Base-by-base conservation (phyloP, 495 filamentous ascomycete genomes). In the Chlorociboria aeruginascens region DNA sequence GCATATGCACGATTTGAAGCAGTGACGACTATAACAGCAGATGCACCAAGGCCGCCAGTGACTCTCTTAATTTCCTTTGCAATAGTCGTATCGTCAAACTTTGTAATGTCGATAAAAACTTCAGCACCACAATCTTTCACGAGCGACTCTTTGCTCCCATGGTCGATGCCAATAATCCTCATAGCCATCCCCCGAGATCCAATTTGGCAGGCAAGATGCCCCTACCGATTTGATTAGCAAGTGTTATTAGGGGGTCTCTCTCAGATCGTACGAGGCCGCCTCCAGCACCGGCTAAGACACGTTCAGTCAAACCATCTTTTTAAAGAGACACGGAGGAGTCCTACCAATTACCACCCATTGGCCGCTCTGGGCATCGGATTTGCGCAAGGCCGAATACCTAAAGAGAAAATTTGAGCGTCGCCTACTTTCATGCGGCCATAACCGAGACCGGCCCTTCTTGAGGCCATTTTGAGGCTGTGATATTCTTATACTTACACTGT, bases 141-240 rank as follows among this genome's bases (percentile, higher is more conserved):
- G n/a, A 82, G 54, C 2, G 71, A 63, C 48, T 76, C 70, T 57
- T 86, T 86, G 45, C 66, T 70, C 40, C 77, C 74, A 54, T 73
- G 66, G 61, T 86, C 83, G 58, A 86, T 74, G 20, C 78, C 81
- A 46, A 86, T 79, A 28, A 85, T 78, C 14, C 83, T 72, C 13
- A 79, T 61, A 3, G 73, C 78, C 74, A 86, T 84, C 3, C 74
- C 82, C 1, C 65, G 61, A 36, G 44, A 42, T 8, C 77, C 81
- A 20, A 85, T 69, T 50, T 85, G 80, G n/a, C 72, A 69, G 2
- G 74, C 78, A n/a, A 83, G 58, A 61, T 82, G 76, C 46, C 81
- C 46, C 49, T 52, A 17, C 3, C 11, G 7, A 17, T 20, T 20
- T 20, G n/a, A 31, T 45, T 45, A 46, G 36, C 45, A 40, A 48